phyloP scores from a whole-genome alignment of 169 alveolate species.

The Ichthyophthirius multifiliis region DNA sequence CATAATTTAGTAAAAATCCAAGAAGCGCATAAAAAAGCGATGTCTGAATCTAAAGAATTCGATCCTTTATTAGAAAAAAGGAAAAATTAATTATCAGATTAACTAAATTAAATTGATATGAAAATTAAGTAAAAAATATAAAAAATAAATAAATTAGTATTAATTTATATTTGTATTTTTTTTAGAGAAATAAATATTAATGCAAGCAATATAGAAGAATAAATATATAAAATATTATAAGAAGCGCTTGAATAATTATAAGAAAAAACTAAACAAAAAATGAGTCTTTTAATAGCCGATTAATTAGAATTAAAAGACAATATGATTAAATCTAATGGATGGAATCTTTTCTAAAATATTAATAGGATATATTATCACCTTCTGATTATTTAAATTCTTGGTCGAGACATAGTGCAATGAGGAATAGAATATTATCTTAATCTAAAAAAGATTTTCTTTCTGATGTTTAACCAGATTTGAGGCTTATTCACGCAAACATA shows the following conservation, averaged over 20 bases:
- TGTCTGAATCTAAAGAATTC: slow-evolving; percentile 22
- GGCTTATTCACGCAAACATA: too few relatives aligned
- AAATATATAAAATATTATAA: slow-evolving; percentile 30
- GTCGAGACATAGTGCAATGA: slow-evolving; percentile 37
- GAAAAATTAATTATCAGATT: slow-evolving; percentile 19
- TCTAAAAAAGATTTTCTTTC: not conserved
- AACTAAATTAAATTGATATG: slow-evolving; percentile 17
- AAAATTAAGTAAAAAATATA: slow-evolving; percentile 3
- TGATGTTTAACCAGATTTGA: slow-evolving; percentile 1
- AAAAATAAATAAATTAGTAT: not conserved
- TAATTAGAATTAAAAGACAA: slow-evolving; percentile 38
- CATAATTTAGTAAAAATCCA: slow-evolving; percentile 35
- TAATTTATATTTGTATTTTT: not conserved
- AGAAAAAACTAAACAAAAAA: slow-evolving; percentile 35
- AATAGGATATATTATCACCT: slow-evolving; percentile 38
- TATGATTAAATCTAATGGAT: slow-evolving; percentile 41
- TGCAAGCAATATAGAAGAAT: slow-evolving; percentile 17
- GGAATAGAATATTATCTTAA: slow-evolving; percentile 25
- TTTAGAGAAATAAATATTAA: slow-evolving; percentile 21
- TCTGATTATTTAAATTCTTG: slow-evolving; percentile 36
- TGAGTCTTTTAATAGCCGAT: slow-evolving; percentile 37
- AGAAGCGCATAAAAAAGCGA: slow-evolving; percentile 41
- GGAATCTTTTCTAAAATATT: slow-evolving; percentile 43
- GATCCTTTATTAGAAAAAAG: slow-evolving; percentile 43
- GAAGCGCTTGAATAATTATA: slow-evolving; percentile 33